These are phyloP conservation scores for Chondrostereum purpureum DNA, from an alignment of 1,284 basidiomycete species.

Conservation along the genomic window DNA sequence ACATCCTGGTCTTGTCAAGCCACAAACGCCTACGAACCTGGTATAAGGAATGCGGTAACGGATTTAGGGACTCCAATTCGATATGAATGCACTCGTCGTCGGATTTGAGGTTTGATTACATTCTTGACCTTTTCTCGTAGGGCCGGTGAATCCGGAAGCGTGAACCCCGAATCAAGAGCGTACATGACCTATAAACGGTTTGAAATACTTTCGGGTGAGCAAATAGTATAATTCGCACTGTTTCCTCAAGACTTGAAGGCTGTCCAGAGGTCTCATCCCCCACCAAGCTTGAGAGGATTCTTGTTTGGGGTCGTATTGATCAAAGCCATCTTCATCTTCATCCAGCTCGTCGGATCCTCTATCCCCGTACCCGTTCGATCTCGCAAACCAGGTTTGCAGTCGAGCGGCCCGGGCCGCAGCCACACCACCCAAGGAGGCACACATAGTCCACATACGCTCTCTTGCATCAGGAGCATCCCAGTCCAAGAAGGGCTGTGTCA, in stretches of 20 bases:
- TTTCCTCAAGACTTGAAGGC: conserved; percentile 46
- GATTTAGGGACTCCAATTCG: conserved; percentile 42
- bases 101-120: conserved; percentile 29
- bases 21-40: too few species aligned
- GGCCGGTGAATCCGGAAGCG: conserved; percentile 31
- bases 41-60: conserved; percentile 41
- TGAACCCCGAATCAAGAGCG: conserved; percentile 41
- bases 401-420: conserved; percentile 35
- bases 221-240: conserved; percentile 10
- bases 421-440: conserved; percentile 37
- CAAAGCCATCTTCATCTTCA: conserved; percentile 31
- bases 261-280: conserved; percentile 44
- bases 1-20: conserved; percentile 2
- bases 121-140: conserved; percentile 38
- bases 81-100: conserved; percentile 27
- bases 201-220: background rate
- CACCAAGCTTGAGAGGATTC: conserved; percentile 43
- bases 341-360: conserved; percentile 26
- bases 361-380: conserved; percentile 35
- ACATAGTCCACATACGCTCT: conserved; percentile 31
- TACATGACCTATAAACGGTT: conserved; percentile 25
- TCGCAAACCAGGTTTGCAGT: conserved; percentile 34
- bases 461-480: conserved; percentile 41
- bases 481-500: conserved; percentile 34
- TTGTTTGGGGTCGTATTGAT: conserved; percentile 28